Conservation (phyloP, 129 eudicot species). For the Mikania micrantha region DNA sequence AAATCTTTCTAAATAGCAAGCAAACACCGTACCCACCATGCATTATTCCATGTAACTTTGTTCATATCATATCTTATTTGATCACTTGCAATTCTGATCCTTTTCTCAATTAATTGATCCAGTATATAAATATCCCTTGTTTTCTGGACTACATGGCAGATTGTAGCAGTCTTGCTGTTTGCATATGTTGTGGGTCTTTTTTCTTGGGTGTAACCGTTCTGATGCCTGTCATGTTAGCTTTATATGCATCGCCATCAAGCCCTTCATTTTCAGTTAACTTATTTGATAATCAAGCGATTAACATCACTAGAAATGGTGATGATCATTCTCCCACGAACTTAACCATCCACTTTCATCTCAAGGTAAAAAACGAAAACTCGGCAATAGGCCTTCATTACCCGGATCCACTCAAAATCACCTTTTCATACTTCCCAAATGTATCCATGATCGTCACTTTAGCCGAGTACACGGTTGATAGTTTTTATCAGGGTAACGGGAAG, state of each 20-base stretch:
- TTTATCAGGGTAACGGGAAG: conserved; percentile 33
- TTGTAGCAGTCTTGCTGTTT: neutral
- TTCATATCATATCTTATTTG: too few relatives aligned
- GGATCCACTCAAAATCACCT: conserved; percentile 19
- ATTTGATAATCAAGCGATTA: conserved; percentile 16
- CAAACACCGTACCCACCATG: too few relatives aligned
- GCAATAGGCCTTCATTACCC: conserved; percentile 26
- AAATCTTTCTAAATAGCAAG: too few relatives aligned
- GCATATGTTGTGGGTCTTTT: neutral
- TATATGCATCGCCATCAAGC: neutral
- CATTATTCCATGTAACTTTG: too few relatives aligned
- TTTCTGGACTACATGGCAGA: neutral
- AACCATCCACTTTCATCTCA: conserved; percentile 18
- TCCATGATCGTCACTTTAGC: conserved; percentile 15
- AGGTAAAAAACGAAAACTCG: conserved; percentile 5
- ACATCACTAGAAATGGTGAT: neutral
- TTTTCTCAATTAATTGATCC: too few relatives aligned
- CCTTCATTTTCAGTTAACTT: conserved; percentile 18
- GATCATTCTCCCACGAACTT: neutral
- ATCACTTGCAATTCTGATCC: too few relatives aligned
- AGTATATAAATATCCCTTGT: too few relatives aligned
- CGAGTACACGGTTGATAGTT: conserved; percentile 11
- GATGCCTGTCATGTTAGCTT: neutral
- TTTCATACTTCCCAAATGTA: conserved; percentile 27
- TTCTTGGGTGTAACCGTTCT: neutral